Percentiles rank a stretch among this genome's conserved stretches.
Conservation (phyloP, 108 stramenopile genomes). For the Stephanodiscus triporus region DNA sequence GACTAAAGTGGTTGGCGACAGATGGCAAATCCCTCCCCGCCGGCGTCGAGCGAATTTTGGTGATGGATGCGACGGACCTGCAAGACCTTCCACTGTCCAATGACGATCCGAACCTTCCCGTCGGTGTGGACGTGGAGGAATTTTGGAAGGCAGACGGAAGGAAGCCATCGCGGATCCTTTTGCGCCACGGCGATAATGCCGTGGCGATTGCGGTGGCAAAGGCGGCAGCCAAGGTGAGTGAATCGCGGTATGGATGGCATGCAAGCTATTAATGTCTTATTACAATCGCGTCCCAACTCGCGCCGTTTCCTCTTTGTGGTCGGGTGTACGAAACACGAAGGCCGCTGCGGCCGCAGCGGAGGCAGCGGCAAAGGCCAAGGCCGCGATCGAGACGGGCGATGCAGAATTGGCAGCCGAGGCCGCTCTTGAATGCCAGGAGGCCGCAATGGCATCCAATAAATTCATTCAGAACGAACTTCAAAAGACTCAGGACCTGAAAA, state of each 20-base stretch:
- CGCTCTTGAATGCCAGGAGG: constrained; percentile 69
- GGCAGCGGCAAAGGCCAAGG: constrained; percentile 53
- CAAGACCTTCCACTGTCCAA: constrained; percentile 73
- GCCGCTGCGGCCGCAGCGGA: constrained; percentile 65
- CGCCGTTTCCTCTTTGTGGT: not conserved
- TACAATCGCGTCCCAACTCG: not conserved
- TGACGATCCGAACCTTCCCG: constrained; percentile 63
- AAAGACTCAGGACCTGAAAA: constrained; percentile 64
- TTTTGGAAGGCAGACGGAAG: constrained; percentile 75
- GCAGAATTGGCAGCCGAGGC: constrained; percentile 80
- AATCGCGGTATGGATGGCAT: not conserved
- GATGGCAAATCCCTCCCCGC: constrained; percentile 68
- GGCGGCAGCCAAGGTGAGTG: constrained; percentile 36
- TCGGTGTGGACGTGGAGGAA: constrained; percentile 73
- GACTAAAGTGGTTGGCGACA: constrained; percentile 83
- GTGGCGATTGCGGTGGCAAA: constrained; percentile 77
- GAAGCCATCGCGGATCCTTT: constrained; percentile 76
- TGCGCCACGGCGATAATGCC: constrained; percentile 76
- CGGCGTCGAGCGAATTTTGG: constrained; percentile 82
- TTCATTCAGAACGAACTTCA: constrained; percentile 73
- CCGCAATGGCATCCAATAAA: constrained; percentile 66
- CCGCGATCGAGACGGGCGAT: constrained; percentile 83
- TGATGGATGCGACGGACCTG: constrained; percentile 89
- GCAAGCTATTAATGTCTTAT: not conserved
- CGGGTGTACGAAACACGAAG: not conserved